Base-by-base conservation (phyloP, 495 filamentous ascomycete genomes). In the Extremus antarcticus region DNA sequence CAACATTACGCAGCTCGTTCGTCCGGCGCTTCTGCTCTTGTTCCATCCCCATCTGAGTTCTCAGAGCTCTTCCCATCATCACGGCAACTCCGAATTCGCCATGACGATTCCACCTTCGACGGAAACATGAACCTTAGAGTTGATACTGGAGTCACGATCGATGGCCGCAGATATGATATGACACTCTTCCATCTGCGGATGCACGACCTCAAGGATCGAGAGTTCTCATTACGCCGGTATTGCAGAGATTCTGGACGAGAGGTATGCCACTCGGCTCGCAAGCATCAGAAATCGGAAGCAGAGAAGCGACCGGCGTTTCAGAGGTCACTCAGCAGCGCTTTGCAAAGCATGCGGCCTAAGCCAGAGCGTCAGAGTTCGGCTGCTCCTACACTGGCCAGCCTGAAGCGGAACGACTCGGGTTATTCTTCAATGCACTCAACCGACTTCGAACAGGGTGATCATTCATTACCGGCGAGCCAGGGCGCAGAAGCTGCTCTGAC, bases 111-210 rank as follows among this genome's bases (percentile, higher is more conserved):
- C 35, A 94, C 92, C 2, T 67, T 84, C 17, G 92, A 98, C 68
- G 91, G 92, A 19, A 95, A 97, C 75, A 95, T 96, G 92, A 95
- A 96, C 66, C 76, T 98, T 51, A 83, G 90, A 41, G 77, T 98
- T 48, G 90, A 96, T 66, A 89, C 89, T 16, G 74, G 84, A 52
- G 78, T 88, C 40, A 70, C 73, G 32, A 61, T 72, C n/a, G 75
- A 76, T 13, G 81, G 80, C 50, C 71, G 70, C 39, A 76, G 71
- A 62, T 80, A 79, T 59, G 80, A 83, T 48, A 78, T 94, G 39
- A 92, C 86, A 43, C 81, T 98, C 41, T 97, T 96, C 70, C 90
- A 98, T 70, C 75, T 97, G 41, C 85, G 90, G 57, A 95, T 98
- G 90, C 84, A 95, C 63, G 91, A 96, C 68, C 72, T 98, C 61